Evolutionary conservation across 495 filamentous ascomycete genomes (phyloP), one percentile per base, ranked within the genome.

Genomic region (Penicillium canariense): DNA sequence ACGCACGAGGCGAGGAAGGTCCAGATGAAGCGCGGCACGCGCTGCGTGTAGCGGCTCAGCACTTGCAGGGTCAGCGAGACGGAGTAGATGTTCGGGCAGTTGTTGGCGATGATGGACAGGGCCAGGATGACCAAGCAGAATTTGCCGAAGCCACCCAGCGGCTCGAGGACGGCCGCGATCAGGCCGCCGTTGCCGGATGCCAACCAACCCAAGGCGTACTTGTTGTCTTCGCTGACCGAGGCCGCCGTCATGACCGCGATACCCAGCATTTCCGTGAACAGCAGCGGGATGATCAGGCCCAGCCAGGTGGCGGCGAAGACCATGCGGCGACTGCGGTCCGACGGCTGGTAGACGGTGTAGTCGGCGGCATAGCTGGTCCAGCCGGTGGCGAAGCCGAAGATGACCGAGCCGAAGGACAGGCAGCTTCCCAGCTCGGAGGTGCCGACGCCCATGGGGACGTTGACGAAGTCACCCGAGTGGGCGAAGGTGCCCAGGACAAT

Each of bases 41-140:
- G 76, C 65, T 85, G 84, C 12, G 84, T 83, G 64, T 75, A 78
- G 35, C 78, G 78, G 17, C 80, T 81, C 27, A 95, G 66, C 10
- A 91, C 80, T 67, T 93, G 89, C 44, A 93, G 77, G 27, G 85
- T 85, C 22, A 95, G 78, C 3, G 81, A 81, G 38, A 94, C 84
- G 32, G 87, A 90, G 77, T 96, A 96, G 61, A 90, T 87, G 74
- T 87, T 91, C n/a, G 93, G 89, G 72, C 86, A 91, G 74, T 91
- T 92, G 75, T 87, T 93, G 52, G 87, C 87, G 58, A 92, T 81
- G 65, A 90, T 92, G 58, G 83, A 86, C 25, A 93, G 79, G 0
- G 88, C 86, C 5, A 95, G 82, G 39, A 95, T 75, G 48, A 92
- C 84, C 17, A 95, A 66, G 69, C 90, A 94, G 77, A 94, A 91